Evolutionary conservation across 2,329 filamentous ascomycete species (phyloP).

Genomic region (Beauveria medogensis): DNA sequence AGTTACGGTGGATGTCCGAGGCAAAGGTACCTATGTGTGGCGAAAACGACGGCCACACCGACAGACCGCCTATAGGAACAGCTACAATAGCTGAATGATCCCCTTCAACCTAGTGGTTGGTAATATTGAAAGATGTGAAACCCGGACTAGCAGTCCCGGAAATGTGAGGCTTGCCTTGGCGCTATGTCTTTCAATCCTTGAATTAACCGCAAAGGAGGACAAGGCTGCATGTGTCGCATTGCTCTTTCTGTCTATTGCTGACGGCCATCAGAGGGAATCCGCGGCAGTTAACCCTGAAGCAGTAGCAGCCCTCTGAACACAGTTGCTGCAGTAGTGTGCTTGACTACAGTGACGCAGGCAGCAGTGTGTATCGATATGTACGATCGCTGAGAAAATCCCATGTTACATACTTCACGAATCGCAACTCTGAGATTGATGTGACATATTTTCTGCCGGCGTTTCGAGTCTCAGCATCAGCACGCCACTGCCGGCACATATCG

Average conservation of each 20-base stretch:
- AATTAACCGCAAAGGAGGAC: not conserved
- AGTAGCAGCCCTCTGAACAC: not conserved
- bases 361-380: not conserved
- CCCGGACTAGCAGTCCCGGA: not conserved
- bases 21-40: not conserved
- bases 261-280: not conserved
- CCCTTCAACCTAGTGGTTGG: not conserved
- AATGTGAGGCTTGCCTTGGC: not conserved
- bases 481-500: not conserved
- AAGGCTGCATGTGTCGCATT: not conserved
- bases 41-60: not conserved
- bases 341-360: not conserved
- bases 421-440: not conserved
- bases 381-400: conserved; percentile 1
- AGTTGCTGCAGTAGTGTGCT: not conserved
- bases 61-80: not conserved
- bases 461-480: not conserved
- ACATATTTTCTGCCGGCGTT: not conserved
- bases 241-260: not conserved
- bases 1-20: not conserved
- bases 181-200: not conserved
- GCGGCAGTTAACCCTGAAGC: not conserved
- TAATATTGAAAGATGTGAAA: not conserved
- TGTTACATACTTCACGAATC: not conserved
- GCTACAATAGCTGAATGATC: not conserved